phyloP scores from a whole-genome alignment of 108 stramenopile species.

The Skeletonema potamos region DNA sequence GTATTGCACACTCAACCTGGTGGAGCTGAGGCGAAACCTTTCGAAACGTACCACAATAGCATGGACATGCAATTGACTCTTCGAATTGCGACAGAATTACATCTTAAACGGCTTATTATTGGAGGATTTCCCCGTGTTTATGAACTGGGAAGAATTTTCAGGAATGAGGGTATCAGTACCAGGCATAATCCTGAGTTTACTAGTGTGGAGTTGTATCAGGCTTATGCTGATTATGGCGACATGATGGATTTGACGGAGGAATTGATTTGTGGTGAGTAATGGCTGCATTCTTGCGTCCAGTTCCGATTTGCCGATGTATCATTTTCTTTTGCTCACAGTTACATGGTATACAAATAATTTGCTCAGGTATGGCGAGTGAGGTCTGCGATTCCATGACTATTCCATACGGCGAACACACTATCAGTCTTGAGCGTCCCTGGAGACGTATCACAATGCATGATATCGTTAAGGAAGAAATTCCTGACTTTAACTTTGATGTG shows the following conservation, averaged over 20 bases:
- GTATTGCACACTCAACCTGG: conserved; percentile 92
- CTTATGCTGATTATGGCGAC: conserved; percentile 96
- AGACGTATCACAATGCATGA: conserved; percentile 96
- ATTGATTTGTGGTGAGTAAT: conserved; percentile 73
- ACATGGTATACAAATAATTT: neutral
- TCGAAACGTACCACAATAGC: conserved; percentile 96
- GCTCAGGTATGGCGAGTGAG: conserved; percentile 66
- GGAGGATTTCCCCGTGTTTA: conserved; percentile 98
- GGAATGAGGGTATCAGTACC: conserved; percentile 98
- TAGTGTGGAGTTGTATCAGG: conserved; percentile 97
- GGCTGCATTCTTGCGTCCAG: neutral
- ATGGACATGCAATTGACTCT: conserved; percentile 93
- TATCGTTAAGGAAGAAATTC: conserved; percentile 91
- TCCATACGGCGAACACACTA: conserved; percentile 82
- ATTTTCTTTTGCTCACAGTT: neutral
- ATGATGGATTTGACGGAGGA: conserved; percentile 97
- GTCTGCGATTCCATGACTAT: conserved; percentile 71
- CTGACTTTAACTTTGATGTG: conserved; percentile 86
- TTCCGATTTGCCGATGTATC: neutral
- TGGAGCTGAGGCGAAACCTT: conserved; percentile 98
- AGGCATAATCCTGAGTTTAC: conserved; percentile 99
- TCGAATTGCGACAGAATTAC: conserved; percentile 98
- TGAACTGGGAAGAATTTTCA: conserved; percentile 98
- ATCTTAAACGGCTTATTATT: conserved; percentile 94
- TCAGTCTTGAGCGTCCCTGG: conserved; percentile 92